These are phyloP conservation scores for Lasiosphaeriaceae sp. DNA, from an alignment of 495 filamentous ascomycete species.

Conservation along the genomic window DNA sequence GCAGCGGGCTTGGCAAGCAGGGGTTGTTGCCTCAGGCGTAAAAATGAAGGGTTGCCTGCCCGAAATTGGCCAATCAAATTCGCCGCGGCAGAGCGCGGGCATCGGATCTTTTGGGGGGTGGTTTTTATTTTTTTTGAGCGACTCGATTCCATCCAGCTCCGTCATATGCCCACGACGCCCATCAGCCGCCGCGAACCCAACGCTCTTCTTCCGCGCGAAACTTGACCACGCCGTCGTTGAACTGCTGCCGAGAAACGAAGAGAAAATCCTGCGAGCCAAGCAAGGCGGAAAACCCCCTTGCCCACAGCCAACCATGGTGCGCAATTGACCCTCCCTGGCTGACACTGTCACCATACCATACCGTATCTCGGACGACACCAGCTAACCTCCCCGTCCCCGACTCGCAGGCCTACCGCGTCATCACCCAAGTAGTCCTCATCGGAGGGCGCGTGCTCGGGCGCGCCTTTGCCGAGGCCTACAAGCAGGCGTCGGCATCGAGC, in stretches of 20 bases:
- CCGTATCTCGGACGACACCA: neutral
- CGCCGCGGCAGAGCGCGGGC: slow-evolving; percentile 4
- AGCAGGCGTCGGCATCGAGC: slow-evolving; percentile 80
- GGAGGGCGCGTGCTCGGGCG: slow-evolving; percentile 88
- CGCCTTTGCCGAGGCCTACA: slow-evolving; percentile 87
- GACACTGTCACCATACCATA: neutral
- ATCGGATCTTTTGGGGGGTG: neutral
- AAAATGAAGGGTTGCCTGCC: neutral
- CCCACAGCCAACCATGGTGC: slow-evolving; percentile 3
- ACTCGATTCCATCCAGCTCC: slow-evolving; percentile 5
- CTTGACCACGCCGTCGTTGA: neutral
- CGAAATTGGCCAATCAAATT: slow-evolving; percentile 2
- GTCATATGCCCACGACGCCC: slow-evolving; percentile 13
- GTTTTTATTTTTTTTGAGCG: slow-evolving; percentile 23
- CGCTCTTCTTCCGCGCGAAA: slow-evolving; percentile 7
- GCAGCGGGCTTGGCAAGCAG: neutral
- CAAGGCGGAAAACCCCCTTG: slow-evolving; percentile 16
- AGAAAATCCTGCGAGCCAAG: slow-evolving; percentile 4
- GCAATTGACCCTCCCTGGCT: neutral
- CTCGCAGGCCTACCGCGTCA: slow-evolving; percentile 82
- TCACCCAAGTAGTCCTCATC: slow-evolving; percentile 87
- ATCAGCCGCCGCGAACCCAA: slow-evolving; percentile 8
- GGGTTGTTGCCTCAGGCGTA: slow-evolving; percentile 1
- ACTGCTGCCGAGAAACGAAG: neutral
- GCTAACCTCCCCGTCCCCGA: neutral